Conservation (phyloP, 1,139 yeast species). For the Saccharomycopsis hybrid region DNA sequence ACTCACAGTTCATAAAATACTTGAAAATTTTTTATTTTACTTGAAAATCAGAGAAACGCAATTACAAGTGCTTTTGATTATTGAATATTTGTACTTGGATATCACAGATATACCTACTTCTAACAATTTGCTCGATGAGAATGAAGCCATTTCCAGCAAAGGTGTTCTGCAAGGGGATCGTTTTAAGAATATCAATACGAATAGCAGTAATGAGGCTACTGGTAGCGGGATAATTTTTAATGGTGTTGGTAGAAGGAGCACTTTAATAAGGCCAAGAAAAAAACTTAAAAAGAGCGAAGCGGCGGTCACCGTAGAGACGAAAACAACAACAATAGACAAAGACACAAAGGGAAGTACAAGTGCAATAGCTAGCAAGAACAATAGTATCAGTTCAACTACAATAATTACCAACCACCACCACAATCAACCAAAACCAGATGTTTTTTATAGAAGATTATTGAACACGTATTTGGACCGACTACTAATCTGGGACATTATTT, state of each 20-base stretch:
- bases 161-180: too few species aligned
- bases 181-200: too few species aligned
- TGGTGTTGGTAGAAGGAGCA: neutral
- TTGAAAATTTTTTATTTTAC: slow-evolving; percentile 7
- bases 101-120: slow-evolving; percentile 13
- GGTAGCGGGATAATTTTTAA: too few species aligned
- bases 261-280: slow-evolving; percentile 3
- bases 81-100: slow-evolving; percentile 14
- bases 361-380: neutral
- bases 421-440: neutral
- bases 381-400: too few species aligned
- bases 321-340: too few species aligned
- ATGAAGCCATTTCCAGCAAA: neutral
- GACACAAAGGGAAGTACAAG: too few species aligned
- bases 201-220: neutral
- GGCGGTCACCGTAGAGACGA: too few species aligned
- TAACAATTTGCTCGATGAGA: neutral
- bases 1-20: neutral
- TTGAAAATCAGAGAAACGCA: slow-evolving; percentile 21
- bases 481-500: slow-evolving; percentile 19
- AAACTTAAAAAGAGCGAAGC: neutral
- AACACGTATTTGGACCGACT: slow-evolving; percentile 19
- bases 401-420: neutral
- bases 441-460: slow-evolving; percentile 15
- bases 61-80: slow-evolving; percentile 16